Evolutionary conservation across 169 alveolate genomes (phyloP).

Genomic region (Ichthyophthirius multifiliis): DNA sequence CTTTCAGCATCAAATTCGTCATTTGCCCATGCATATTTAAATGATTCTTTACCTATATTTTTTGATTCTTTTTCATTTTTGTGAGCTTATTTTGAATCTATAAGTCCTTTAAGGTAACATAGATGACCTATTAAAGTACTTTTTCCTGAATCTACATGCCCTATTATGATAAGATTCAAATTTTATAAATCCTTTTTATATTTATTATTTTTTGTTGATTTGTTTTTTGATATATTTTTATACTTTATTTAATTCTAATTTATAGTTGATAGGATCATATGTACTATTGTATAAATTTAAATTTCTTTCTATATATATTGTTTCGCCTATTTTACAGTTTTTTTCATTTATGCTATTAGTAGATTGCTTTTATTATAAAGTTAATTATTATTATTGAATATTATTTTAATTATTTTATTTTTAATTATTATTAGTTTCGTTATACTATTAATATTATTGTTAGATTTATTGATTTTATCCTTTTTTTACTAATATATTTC

Average conservation of each 20-base stretch:
- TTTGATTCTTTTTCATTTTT: conserved; percentile 52
- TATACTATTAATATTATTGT: neutral
- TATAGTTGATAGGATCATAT: conserved; percentile 43
- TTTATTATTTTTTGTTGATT: neutral
- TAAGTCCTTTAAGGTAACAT: conserved; percentile 40
- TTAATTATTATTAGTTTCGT: neutral
- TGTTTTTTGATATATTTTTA: conserved; percentile 4
- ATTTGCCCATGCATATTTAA: conserved; percentile 62
- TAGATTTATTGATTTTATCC: neutral
- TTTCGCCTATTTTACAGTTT: conserved; percentile 48
- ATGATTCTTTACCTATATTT: conserved; percentile 46
- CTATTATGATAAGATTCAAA: conserved; percentile 58
- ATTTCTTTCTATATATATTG: conserved; percentile 22
- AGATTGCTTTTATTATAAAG: neutral
- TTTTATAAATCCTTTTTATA: conserved; percentile 23
- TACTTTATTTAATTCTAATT: conserved; percentile 2
- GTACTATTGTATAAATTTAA: conserved; percentile 23
- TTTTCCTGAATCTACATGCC: conserved; percentile 79
- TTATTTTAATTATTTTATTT: neutral
- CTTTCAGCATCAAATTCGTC: conserved; percentile 73
- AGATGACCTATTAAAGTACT: conserved; percentile 72
- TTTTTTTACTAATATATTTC: conserved; percentile 7
- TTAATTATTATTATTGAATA: neutral
- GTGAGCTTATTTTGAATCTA: conserved; percentile 49
- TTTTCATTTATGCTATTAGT: neutral